Base-by-base conservation (phyloP, 2,329 filamentous ascomycete species). In the Trichoderma endophyticum region DNA sequence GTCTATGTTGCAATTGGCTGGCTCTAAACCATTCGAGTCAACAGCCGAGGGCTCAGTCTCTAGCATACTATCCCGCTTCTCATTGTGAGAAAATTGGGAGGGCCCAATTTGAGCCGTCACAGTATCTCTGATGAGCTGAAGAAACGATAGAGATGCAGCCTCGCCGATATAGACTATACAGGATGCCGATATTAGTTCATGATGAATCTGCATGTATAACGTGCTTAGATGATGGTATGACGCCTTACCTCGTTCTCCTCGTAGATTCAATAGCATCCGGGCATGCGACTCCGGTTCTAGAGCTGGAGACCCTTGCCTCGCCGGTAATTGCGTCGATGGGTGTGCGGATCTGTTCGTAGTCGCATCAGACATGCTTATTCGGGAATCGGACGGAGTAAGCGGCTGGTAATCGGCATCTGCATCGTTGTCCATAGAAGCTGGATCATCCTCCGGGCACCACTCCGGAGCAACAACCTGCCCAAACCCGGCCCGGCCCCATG, bases 91-190 rank as follows among this genome's bases (percentile, higher is more conserved):
- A 75, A 88, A 89, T 18, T 83, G 82, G 0, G 86, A 87, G 1
- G 86, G 86, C 0, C 86, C 87, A 70, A 88, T 86, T 72, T 87
- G 83, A 36, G 84, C 83, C 11, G 83, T 83, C 73, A 85, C 76
- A 3, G 81, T 82, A 14, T 84, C 81, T 15, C 86, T 82, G 15
- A 88, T 80, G 43, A 88, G 82, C 71, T 89, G 86, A 1, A 89
- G 78, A 71, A 89, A 89, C 0, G 87, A 89, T 15, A 90, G 78
- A 0, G 86, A 84, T 1, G 85, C 85, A 11, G 83, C 84, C n/a
- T 83, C 80, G n/a, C 85, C 83, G 62, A 86, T 81, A 64, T 84
- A 87, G 0, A 87, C 83, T 86, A 56, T 14, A 21, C 9, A 43
- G 3, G 24, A n/a, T 36, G 14, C 4, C 11, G 5, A 4, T 24